Base-by-base conservation (phyloP, 106 monocot genomes). In the Dioscorea dumetorum region DNA sequence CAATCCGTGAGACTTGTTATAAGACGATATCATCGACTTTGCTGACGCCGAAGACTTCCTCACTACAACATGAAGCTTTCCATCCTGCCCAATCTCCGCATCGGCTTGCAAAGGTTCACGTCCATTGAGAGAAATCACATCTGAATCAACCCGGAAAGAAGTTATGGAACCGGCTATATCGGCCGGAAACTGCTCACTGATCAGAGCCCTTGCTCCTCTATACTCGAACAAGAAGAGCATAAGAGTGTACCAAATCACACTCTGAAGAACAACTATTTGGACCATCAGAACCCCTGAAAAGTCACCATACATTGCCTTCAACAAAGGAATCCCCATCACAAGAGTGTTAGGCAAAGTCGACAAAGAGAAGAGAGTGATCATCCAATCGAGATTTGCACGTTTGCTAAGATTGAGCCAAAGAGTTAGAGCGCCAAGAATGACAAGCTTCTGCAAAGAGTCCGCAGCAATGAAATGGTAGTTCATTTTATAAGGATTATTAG, bases 141-240 rank as follows among this genome's bases (percentile, higher is more conserved):
- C 85, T 12, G 80, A 72, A 4, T 85, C 85, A 14, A 85, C 81
- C 18, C 68, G 60, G 66, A 85, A 74, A 24, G 81, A 77, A 16
- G 81, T 28, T 56, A 85, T 81, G 52, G 85, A 75, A 3, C 61
- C 77, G 15, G 78, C 78, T 11, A 64, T 50, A 15, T 61, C 62
- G 0, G 76, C 61, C 1, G 85, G 85, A 56, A 85, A 81, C 72
- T 81, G 80, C 31, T 78, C 78, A 49, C 73, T 31, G 48, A 85
- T 81, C 23, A 85, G 70, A 12, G 81, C 71, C 35, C 68, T 78
- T 16, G 74, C 84, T 6, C 70, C 84, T 0, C 84, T 49, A 63
- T 80, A 85, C 77, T 85, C 84, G 77, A 85, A 85, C 50, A 85
- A 48, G 71, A 85, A 74, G 50, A 85, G 77, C 77, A 85, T 77